Evolutionary conservation across 1,284 basidiomycete species (phyloP), one percentile per base, ranked within the genome.

Genomic region (Ustilago esculenta): DNA sequence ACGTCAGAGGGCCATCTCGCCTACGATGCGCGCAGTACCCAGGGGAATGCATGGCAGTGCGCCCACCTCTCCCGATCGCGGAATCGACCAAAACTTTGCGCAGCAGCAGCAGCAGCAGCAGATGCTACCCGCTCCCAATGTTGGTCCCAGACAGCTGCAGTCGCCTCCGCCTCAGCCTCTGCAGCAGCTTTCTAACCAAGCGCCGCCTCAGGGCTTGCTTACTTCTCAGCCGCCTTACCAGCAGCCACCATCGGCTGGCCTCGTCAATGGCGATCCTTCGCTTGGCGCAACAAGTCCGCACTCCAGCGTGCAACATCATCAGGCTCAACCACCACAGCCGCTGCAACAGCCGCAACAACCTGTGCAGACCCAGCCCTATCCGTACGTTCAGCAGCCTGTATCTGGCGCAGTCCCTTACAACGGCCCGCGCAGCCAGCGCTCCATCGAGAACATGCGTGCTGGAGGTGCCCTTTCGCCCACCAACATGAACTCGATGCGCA

Each of bases 401-500:
- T 17, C 35, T 25, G 66, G 51, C 12, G 63, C 63, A 11, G 43
- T 46, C 3, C 50, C 63, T 15, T 75, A 77, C 42, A 58, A 33
- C 24, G 73, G 73, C 18, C 73, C 75, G 4, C 52, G 72, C 33
- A 73, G 70, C 44, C 75, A 77, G 47, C 60, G 75, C 41, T 77
- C 75, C 17, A 49, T 77, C 42, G 75, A 77, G 37, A 77, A 77
- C 46, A 32, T 75, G 47, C 73, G 75, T 24, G 57, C 51, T 11
- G 66, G 57, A 17, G 70, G 73, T n/a, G 51, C 66, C 1, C 27
- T 53, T 9, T 72, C 72, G 43, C 72, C 72, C 15, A 59, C 59
- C 45, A 52, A 46, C 40, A 35, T 67, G 42, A 53, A 60, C 48
- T 48, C 58, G 54, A 70, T 68, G 70, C 59, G 73, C 36, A 65